phyloP scores from a whole-genome alignment of 768 basidiomycete genomes.

The Rhizopogon sp. region DNA sequence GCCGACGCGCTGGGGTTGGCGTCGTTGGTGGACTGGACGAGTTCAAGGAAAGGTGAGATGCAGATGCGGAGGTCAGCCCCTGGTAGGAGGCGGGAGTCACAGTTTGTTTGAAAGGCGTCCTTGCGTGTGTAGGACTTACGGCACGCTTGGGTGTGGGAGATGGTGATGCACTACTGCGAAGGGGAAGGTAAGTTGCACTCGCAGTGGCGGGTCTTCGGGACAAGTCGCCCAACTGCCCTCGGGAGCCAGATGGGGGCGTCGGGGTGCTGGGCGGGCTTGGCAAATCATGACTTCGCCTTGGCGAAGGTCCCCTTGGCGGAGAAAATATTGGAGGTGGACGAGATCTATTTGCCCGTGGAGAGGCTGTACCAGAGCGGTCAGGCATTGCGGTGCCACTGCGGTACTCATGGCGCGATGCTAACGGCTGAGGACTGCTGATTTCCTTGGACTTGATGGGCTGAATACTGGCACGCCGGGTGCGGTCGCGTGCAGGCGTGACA shows the following conservation, averaged over 20 bases:
- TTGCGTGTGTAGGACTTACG: constrained; percentile 38
- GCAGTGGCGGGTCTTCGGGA: constrained; percentile 32
- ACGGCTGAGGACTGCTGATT: constrained; percentile 35
- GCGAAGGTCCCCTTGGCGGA: constrained; percentile 21
- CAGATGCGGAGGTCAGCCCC: constrained; percentile 43
- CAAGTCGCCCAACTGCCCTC: constrained; percentile 28
- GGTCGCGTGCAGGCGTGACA: constrained; percentile 43
- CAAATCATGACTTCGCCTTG: constrained; percentile 32
- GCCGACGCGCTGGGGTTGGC: constrained; percentile 22
- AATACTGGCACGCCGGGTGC: constrained; percentile 36
- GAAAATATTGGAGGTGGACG: constrained; percentile 29
- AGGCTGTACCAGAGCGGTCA: constrained; percentile 25
- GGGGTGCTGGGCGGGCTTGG: constrained; percentile 46
- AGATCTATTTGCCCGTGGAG: constrained; percentile 24
- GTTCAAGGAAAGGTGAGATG: constrained; percentile 45
- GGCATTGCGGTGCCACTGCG: constrained; percentile 17
- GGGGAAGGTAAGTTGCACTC: constrained; percentile 38
- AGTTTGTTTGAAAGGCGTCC: constrained; percentile 35
- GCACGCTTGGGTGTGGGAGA: constrained; percentile 35
- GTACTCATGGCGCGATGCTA: constrained; percentile 28
- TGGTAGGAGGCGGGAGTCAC: constrained; percentile 36
- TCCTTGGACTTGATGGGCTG: constrained; percentile 28
- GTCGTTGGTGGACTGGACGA: constrained; percentile 20
- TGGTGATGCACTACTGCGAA: constrained; percentile 28
- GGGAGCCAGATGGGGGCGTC: constrained; percentile 35